These are phyloP conservation scores for Torulaspora maleeae DNA, from an alignment of 805 yeast genomes.

Conservation along the genomic window DNA sequence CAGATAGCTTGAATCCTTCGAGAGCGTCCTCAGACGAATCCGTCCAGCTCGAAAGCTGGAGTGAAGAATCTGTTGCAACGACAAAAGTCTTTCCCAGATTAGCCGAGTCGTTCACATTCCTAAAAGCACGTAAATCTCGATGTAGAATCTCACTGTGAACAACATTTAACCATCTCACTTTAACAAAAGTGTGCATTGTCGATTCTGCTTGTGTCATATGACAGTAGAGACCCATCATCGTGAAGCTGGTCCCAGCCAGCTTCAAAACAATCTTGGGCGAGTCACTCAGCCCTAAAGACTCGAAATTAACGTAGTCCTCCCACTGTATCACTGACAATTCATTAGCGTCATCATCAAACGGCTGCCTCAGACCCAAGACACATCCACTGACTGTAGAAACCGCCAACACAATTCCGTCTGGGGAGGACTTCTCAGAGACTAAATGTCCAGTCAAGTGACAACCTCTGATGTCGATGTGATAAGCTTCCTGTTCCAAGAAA, in stretches of 20 bases:
- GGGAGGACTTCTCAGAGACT: not conserved
- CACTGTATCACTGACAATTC: not conserved
- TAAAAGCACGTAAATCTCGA: not conserved
- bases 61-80: slow-evolving; percentile 6
- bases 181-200: slow-evolving; percentile 3
- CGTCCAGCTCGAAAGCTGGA: slow-evolving; percentile 3
- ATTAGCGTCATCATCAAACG: not conserved
- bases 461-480: not conserved
- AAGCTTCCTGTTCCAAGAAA: not conserved
- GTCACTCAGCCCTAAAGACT: not conserved
- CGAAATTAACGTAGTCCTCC: not conserved
- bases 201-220: slow-evolving; percentile 3
- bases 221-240: slow-evolving; percentile 5
- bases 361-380: not conserved
- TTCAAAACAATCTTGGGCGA: not conserved
- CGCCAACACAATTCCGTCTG: not conserved
- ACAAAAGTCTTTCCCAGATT: slow-evolving; percentile 9
- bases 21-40: not conserved
- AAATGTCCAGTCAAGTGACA: not conserved
- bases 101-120: slow-evolving; percentile 10
- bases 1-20: not conserved
- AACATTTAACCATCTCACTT: not conserved
- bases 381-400: not conserved
- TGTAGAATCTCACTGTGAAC: not conserved
- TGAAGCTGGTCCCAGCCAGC: not conserved